Base-by-base conservation (phyloP, 164 flowering plant species). In the Akebia trifoliata region DNA sequence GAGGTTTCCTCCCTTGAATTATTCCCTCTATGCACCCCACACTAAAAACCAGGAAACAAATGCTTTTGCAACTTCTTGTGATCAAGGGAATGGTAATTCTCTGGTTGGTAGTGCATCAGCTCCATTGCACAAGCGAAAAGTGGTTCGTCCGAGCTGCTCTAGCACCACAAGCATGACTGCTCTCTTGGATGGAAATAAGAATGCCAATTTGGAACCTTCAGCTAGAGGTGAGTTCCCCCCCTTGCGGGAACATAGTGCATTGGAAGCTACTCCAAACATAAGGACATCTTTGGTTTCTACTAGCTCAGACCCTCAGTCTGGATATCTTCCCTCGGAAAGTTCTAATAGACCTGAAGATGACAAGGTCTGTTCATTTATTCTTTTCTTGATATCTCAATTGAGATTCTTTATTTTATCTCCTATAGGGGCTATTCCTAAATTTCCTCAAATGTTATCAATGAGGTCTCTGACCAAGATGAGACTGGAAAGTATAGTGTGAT, bases 61-160 rank as follows among this genome's bases (percentile, higher is more conserved):
- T 54, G 20, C 51, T 45, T 32, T 45, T 25, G 15, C 57, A 39
- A 42, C 55, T 35, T 51, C 69, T 36, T 59, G 44, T 29, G 42
- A 29, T 45, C 29, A 51, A 40, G 8, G 26, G 20, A 46, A 26
- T 39, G 48, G 42, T 14, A 40, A 47, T 28, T 46, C 62, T 31
- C 32, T 40, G n/a, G 52, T 18, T 12, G 48, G 50, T 42, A 48
- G 24, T 61, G 54, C 66, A 8, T 44, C 59, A 47, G 32, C 24
- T 37, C 26, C 64, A 15, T 4, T 29, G 9, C 61, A 62, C 24
- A 66, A 62, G 17, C 29, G 44, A 53, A 64, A 64, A 62, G 49
- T 56, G 55, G 62, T 60, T 43, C 55, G 24, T 29, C 50, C 48
- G 45, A 63, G 59, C 26, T 25, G 34, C 22, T 25, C 48, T 8